A percentile compares a stretch with the other conserved stretches of the same genome.
phyloP scores from a whole-genome alignment of 2,329 filamentous ascomycete genomes.

The Talaromyces amestolkiae region DNA sequence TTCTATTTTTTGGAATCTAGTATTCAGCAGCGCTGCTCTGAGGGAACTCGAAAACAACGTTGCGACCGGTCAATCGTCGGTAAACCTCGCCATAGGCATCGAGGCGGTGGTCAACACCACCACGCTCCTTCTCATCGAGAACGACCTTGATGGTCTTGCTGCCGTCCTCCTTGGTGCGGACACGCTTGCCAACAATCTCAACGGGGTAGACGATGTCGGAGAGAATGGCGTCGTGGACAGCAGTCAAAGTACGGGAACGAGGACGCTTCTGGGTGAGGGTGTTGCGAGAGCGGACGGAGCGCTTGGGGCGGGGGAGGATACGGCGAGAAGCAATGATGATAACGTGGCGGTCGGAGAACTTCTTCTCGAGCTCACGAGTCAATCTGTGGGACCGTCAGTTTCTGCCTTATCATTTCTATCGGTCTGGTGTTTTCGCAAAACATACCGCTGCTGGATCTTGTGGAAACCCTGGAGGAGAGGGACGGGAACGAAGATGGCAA shows the following conservation, averaged over 20 bases:
- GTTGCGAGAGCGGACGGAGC: slow-evolving; percentile 93
- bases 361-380: slow-evolving; percentile 99
- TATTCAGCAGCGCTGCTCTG: slow-evolving; percentile 75
- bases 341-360: slow-evolving; percentile 99
- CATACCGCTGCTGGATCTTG: slow-evolving; percentile 99
- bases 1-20: slow-evolving; percentile 53
- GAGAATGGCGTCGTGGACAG: slow-evolving; percentile 98
- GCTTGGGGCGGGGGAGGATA: slow-evolving; percentile 98
- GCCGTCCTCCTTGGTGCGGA: slow-evolving; percentile 98
- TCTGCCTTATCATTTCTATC: neutral
- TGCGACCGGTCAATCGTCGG: slow-evolving; percentile 93
- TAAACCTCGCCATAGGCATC: slow-evolving; percentile 99
- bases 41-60: slow-evolving; percentile 98
- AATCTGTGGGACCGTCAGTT: slow-evolving; percentile 58
- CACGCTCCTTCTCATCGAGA: slow-evolving; percentile 99
- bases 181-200: slow-evolving; percentile 99
- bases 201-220: slow-evolving; percentile 98
- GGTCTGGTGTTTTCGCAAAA: neutral
- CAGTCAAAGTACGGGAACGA: slow-evolving; percentile 93
- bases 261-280: slow-evolving; percentile 98
- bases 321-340: slow-evolving; percentile 98
- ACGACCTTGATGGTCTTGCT: slow-evolving; percentile 98
- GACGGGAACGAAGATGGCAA: slow-evolving; percentile 99
- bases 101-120: slow-evolving; percentile 97
- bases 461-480: slow-evolving; percentile 98